phyloP scores from a whole-genome alignment of 176 grass and related monocot genomes.

The Thalia dealbata region DNA sequence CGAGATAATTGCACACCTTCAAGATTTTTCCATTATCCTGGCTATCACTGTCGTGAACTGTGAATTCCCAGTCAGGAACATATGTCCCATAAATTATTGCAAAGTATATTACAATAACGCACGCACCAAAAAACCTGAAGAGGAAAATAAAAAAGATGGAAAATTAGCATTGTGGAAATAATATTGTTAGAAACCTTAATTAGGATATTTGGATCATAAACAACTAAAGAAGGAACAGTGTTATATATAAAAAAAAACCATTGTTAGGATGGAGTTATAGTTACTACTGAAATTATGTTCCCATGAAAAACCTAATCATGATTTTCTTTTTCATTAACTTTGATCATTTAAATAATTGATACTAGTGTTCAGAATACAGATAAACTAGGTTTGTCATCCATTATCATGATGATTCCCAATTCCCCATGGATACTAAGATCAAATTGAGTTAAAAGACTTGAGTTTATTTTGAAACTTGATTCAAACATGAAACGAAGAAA shows the following conservation, averaged over 20 bases:
- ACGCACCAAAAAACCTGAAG: constrained; percentile 62
- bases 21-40: constrained; percentile 47
- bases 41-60: constrained; percentile 44
- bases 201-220: too few relatives aligned
- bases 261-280: background rate
- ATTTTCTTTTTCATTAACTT: background rate
- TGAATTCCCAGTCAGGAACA: constrained; percentile 90
- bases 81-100: constrained; percentile 57
- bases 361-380: background rate
- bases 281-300: background rate
- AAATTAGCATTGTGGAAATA: background rate
- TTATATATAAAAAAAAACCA: background rate
- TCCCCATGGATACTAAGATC: background rate
- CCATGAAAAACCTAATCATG: background rate
- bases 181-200: background rate
- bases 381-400: background rate
- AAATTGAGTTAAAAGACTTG: background rate
- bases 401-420: background rate
- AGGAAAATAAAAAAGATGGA: background rate
- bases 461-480: background rate
- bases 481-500: background rate
- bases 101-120: constrained; percentile 62
- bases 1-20: constrained; percentile 26
- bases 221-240: background rate
- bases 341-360: background rate